These are phyloP conservation scores for Boletus rubroflammeus DNA, from an alignment of 768 basidiomycete species.

Conservation along the genomic window DNA sequence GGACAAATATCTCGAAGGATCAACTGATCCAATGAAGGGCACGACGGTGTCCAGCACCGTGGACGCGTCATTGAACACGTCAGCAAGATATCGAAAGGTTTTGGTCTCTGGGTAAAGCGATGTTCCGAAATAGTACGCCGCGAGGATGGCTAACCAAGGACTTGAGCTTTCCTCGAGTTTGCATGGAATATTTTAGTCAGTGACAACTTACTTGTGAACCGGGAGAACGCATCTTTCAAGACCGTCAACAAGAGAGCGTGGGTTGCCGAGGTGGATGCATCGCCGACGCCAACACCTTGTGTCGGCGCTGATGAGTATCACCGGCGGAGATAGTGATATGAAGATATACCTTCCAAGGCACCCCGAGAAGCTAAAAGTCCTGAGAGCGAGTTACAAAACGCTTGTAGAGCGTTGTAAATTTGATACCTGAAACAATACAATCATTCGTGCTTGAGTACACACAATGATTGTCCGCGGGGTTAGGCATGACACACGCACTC, in stretches of 20 bases:
- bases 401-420: conserved; percentile 61
- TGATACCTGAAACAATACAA: conserved; percentile 50
- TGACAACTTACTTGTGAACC: conserved; percentile 52
- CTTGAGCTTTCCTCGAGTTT: background rate
- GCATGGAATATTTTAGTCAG: background rate
- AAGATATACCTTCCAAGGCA: conserved; percentile 53
- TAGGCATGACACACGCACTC: conserved; percentile 34
- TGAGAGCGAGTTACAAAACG: conserved; percentile 66
- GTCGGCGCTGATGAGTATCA: background rate
- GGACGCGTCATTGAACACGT: conserved; percentile 60
- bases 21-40: conserved; percentile 43
- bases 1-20: conserved; percentile 33
- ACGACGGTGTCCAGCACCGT: conserved; percentile 59
- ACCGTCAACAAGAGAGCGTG: conserved; percentile 61
- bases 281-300: conserved; percentile 66
- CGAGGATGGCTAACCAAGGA: conserved; percentile 50
- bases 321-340: background rate
- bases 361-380: conserved; percentile 63
- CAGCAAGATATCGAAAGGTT: conserved; percentile 62
- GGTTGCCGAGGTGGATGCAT: conserved; percentile 62
- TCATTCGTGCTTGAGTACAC: conserved; percentile 2
- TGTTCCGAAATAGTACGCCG: conserved; percentile 59
- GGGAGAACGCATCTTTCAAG: conserved; percentile 61
- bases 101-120: conserved; percentile 69
- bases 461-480: background rate